Evolutionary conservation across 768 basidiomycete species (phyloP).

Genomic region (Boletus tomentosulus): DNA sequence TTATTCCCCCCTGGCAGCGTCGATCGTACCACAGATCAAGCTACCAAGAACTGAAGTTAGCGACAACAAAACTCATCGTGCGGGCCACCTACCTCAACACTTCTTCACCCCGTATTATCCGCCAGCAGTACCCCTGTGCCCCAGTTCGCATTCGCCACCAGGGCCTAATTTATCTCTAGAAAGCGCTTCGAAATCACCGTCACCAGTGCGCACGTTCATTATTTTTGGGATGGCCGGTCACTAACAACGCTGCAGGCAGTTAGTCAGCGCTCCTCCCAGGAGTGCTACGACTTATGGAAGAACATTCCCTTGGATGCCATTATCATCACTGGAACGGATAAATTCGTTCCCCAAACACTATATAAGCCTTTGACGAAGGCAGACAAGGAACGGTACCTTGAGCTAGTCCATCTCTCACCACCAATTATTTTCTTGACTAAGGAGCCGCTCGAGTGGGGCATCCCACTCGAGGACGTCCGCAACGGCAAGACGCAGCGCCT

Average conservation of each 20-base stretch:
- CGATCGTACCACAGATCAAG: neutral
- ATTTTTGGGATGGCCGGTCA: neutral
- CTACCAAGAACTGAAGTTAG: neutral
- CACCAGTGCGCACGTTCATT: slow-evolving; percentile 1
- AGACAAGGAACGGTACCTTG: slow-evolving; percentile 68
- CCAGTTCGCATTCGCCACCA: neutral
- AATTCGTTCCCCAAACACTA: slow-evolving; percentile 60
- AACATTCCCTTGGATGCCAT: slow-evolving; percentile 3
- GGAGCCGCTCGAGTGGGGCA: slow-evolving; percentile 53
- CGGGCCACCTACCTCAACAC: neutral
- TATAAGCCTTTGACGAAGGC: slow-evolving; percentile 70
- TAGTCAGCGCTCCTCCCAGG: slow-evolving; percentile 4
- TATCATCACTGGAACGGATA: slow-evolving; percentile 32
- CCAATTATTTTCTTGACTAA: slow-evolving; percentile 60
- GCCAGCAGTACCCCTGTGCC: neutral
- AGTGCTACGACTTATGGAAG: slow-evolving; percentile 18
- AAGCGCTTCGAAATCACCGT: neutral
- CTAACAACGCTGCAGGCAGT: slow-evolving; percentile 1
- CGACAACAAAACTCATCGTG: neutral
- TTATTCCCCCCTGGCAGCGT: neutral
- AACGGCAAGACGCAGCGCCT: slow-evolving; percentile 53
- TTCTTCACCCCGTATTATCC: neutral
- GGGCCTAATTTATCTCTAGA: neutral
- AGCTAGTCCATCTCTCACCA: slow-evolving; percentile 54
- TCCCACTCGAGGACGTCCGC: slow-evolving; percentile 55